Evolutionary conservation across 2,329 filamentous ascomycete species (phyloP), one percentile per base, ranked within the genome.

Genomic region (Xylariaceae sp.): DNA sequence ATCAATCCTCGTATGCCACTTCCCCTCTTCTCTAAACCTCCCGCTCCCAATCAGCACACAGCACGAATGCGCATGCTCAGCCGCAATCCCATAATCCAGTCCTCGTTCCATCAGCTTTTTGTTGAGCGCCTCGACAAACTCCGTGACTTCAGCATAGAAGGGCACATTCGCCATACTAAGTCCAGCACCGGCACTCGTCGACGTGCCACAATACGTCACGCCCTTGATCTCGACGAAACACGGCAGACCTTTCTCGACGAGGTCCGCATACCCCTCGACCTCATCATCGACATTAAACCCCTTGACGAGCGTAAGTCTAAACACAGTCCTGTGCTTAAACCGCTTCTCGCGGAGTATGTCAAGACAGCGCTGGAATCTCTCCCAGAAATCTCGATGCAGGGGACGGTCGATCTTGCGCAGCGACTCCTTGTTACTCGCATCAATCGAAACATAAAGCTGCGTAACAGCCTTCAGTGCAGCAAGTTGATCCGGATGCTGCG

Each of bases 201-300:
- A 86, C 0, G 92, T 97, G 38, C 94, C 94, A 69, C 94, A 97
- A 73, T 94, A 97, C 0, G 92, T 97, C 35, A 97, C 92, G 47
- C 92, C 92, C 74, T 97, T 97, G 68, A 97, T 81, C 73, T 97
- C 92, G 43, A 97, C 83, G 65, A 97, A 96, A 67, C 89, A 92
- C 0, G 92, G 92, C 18, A 96, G 76, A 0, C 87, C 91, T 57
- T 85, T 83, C 64, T 91, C 88, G 15, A 97, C 87, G 1, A 97
- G 82, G 62, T 89, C 84, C 0, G 92, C 92, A 64, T 99, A 97
- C 5, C 92, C 92, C 57, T 86, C 81, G 6, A 86, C 90, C 69
- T 96, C 94, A 59, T 96, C 91, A 19, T 96, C 92, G 56, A 97
- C 83, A 66, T 99, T 97, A 80, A 99, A 97, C 3, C 91, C 92